Conservation (phyloP, 2,329 filamentous ascomycete genomes). For the Bipolaris gigantea region DNA sequence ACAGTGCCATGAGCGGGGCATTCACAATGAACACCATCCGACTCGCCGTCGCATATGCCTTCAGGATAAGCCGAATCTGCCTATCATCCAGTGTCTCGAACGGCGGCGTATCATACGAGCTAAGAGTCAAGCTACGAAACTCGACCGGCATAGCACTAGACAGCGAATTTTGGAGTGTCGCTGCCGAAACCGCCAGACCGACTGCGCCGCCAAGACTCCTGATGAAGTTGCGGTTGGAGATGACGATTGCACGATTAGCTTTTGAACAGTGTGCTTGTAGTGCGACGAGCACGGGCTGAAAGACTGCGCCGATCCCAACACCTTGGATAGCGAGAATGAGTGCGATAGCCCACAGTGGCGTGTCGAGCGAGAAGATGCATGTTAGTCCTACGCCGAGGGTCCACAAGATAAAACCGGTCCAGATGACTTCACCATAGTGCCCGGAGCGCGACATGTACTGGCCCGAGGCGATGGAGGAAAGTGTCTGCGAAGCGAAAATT, state of each 20-base stretch:
- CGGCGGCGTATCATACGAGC: constrained; percentile 17
- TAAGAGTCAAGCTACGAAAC: constrained; percentile 12
- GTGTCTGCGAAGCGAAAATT: constrained; percentile 28
- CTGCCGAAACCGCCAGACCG: constrained; percentile 55
- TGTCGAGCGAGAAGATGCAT: constrained; percentile 54
- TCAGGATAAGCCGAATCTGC: constrained; percentile 44
- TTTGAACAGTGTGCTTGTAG: constrained; percentile 56
- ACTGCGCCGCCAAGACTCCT: constrained; percentile 61
- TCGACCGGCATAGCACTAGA: constrained; percentile 17
- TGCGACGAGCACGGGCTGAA: constrained; percentile 48
- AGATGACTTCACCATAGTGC: constrained; percentile 54
- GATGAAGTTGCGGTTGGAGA: constrained; percentile 65
- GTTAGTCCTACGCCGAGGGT: constrained; percentile 58
- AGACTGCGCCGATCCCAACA: constrained; percentile 52
- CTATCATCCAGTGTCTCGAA: constrained; percentile 10
- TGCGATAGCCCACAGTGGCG: constrained; percentile 51
- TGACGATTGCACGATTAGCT: constrained; percentile 62
- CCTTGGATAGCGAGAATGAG: constrained; percentile 55
- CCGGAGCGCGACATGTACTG: constrained; percentile 61
- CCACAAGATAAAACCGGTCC: constrained; percentile 52
- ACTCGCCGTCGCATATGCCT: constrained; percentile 58
- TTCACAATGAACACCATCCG: constrained; percentile 60
- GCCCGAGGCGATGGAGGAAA: constrained; percentile 54
- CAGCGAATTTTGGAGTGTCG: constrained; percentile 22
- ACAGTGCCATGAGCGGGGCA: constrained; percentile 57